phyloP scores from a whole-genome alignment of 2,329 filamentous ascomycete species.

The Coniochaeta sp. region DNA sequence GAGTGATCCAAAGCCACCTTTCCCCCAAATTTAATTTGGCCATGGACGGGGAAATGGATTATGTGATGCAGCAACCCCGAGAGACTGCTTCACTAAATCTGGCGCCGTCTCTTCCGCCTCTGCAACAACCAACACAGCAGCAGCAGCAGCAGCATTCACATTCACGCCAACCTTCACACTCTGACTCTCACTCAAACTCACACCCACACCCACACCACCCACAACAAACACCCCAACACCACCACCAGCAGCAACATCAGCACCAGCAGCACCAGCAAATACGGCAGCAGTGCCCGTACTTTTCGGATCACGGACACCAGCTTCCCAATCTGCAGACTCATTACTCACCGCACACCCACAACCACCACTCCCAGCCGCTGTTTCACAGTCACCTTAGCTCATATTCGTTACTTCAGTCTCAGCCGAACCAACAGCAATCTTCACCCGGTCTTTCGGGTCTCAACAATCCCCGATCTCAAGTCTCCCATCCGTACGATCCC shows the following conservation, averaged over 20 bases:
- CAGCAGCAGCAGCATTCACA: no score
- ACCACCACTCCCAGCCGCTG: background rate
- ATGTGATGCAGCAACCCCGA: constrained; percentile 19
- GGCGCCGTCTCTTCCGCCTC: no score
- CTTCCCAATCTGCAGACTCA: background rate
- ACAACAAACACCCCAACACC: constrained; percentile 5
- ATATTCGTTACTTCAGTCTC: no score
- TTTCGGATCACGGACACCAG: background rate
- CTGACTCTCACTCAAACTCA: background rate
- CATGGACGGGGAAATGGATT: constrained; percentile 25
- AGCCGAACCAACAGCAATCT: background rate
- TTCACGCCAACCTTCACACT: no score
- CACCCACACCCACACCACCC: constrained; percentile 7
- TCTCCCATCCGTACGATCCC: background rate
- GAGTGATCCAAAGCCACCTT: background rate
- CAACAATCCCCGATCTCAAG: background rate
- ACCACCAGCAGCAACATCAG: constrained; percentile 7
- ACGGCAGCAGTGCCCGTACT: constrained; percentile 3
- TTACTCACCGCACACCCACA: background rate
- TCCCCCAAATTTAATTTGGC: background rate
- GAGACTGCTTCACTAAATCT: no score
- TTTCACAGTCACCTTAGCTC: background rate
- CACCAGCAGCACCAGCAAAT: constrained; percentile 5
- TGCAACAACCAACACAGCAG: no score
- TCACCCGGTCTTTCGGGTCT: background rate